These are phyloP conservation scores for Auxenochlorella protothecoides DNA, from an alignment of 139 green algal species.

Conservation along the genomic window DNA sequence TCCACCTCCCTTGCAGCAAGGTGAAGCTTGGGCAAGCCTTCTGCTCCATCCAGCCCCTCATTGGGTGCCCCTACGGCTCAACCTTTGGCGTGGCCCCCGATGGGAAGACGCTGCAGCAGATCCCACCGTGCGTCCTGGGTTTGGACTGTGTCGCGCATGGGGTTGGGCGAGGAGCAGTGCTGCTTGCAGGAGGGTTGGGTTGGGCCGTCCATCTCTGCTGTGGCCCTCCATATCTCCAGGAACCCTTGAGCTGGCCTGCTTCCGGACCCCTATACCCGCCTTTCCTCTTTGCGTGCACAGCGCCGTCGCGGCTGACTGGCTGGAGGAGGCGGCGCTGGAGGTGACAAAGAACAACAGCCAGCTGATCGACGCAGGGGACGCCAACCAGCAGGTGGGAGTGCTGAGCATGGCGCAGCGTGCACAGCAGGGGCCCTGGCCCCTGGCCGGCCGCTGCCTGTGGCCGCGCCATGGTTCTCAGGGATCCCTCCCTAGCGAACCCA, in stretches of 20 bases:
- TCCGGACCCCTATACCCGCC: no score
- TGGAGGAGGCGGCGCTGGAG: no score
- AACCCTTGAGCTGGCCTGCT: no score
- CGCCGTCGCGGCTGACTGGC: no score
- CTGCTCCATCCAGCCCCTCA: conserved; percentile 21
- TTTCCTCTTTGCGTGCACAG: no score
- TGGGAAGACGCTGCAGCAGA: conserved; percentile 11
- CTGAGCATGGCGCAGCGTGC: no score
- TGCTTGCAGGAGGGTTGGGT: not conserved
- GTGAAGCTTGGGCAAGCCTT: conserved; percentile 36
- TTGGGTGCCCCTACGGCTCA: conserved; percentile 50
- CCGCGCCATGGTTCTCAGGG: not conserved
- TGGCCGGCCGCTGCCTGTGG: not conserved
- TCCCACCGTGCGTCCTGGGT: conserved; percentile 3
- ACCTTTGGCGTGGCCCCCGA: conserved; percentile 34
- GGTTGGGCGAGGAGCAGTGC: not conserved
- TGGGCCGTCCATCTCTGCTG: not conserved
- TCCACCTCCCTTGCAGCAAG: conserved; percentile 23
- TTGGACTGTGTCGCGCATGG: not conserved
- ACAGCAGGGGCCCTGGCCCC: not conserved
- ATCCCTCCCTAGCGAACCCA: conserved; percentile 20
- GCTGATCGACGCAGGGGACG: no score
- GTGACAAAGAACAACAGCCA: no score
- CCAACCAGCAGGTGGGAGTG: no score
- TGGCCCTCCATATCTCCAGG: no score